These are phyloP conservation scores for Aspergillus caelatus DNA, from an alignment of 2,329 filamentous ascomycete genomes.

Conservation along the genomic window DNA sequence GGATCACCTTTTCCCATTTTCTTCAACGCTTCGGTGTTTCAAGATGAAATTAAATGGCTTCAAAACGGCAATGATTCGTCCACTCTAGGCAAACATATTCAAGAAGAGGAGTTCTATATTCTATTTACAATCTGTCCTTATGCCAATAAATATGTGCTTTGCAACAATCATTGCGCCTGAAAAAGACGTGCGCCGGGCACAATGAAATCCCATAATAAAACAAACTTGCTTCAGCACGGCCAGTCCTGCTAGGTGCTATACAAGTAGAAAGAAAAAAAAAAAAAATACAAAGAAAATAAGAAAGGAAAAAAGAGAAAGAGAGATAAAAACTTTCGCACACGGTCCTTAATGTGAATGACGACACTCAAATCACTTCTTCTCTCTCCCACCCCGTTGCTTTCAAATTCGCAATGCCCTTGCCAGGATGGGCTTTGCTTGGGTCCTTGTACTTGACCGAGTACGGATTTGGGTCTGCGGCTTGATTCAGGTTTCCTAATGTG, in stretches of 20 bases:
- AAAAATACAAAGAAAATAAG: neutral
- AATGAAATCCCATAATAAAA: neutral
- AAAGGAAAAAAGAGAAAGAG: neutral
- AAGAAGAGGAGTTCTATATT: neutral
- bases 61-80: neutral
- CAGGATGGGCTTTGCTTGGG: constrained; percentile 65
- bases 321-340: too few relatives aligned
- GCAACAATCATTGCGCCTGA: neutral
- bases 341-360: neutral
- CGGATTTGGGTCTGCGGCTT: constrained; percentile 86
- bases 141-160: neutral
- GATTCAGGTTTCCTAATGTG: constrained; percentile 84
- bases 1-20: neutral
- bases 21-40: neutral
- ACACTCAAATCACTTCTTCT: constrained; percentile 68
- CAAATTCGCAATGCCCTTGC: constrained; percentile 66
- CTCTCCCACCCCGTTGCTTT: constrained; percentile 80
- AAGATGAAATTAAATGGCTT: neutral
- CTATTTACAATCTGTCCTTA: neutral
- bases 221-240: neutral
- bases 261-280: neutral
- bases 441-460: constrained; percentile 84
- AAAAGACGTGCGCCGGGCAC: neutral
- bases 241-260: constrained; percentile 2
- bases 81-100: neutral